phyloP scores from a whole-genome alignment of 441 rosid genomes.

The Adansonia madagascariensis region DNA sequence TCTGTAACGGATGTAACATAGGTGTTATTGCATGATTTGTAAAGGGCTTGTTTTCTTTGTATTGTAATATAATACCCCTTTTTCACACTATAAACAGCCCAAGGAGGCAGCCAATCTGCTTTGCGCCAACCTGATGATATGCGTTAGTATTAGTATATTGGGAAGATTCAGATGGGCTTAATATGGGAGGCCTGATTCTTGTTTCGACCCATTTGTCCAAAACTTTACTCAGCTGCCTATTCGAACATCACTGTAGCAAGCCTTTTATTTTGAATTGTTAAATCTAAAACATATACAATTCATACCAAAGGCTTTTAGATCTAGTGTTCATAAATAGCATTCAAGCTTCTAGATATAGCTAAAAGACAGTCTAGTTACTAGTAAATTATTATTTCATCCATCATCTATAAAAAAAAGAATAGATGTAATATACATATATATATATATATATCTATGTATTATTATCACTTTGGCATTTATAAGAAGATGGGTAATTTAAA shows the following conservation, averaged over 20 bases:
- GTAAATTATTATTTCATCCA: background rate
- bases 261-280: background rate
- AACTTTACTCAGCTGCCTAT: too few relatives aligned
- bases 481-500: too few relatives aligned
- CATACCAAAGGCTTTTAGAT: background rate
- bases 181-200: background rate
- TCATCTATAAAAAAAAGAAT: too few relatives aligned
- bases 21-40: too few relatives aligned
- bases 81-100: background rate
- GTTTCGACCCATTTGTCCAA: background rate
- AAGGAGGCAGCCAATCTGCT: background rate
- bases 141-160: too few relatives aligned
- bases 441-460: too few relatives aligned
- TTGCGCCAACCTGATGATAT: too few relatives aligned
- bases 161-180: too few relatives aligned
- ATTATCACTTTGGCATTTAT: too few relatives aligned
- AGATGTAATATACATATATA: background rate
- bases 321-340: background rate
- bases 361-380: background rate
- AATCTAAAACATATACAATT: background rate
- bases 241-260: background rate
- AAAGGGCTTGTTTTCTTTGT: background rate
- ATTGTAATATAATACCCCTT: background rate
- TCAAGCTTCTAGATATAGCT: background rate
- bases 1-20: too few relatives aligned